Evolutionary conservation across 202 grass and related monocot genomes (phyloP).

Genomic region (Elaeis oleifera): DNA sequence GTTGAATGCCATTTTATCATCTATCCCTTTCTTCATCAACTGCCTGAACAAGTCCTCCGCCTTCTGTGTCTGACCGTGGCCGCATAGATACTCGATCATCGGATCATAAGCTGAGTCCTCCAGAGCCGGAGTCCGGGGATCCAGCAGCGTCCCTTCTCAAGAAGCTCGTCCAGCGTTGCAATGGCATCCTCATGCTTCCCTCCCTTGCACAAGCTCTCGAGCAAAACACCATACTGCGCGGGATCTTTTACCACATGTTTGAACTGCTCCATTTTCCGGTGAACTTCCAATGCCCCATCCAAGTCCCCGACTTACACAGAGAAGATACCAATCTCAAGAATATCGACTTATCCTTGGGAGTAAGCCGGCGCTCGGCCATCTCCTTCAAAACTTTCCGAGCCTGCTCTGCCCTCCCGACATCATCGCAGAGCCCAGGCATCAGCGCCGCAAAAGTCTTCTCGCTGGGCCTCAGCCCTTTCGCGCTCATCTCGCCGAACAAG

Average conservation of each 20-base stretch:
- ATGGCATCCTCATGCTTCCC: constrained; percentile 49
- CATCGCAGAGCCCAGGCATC: constrained; percentile 84
- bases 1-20: constrained; percentile 67
- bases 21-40: constrained; percentile 93
- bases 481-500: constrained; percentile 59
- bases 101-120: constrained; percentile 55
- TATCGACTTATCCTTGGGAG: constrained; percentile 74
- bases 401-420: constrained; percentile 43
- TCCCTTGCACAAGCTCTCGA: constrained; percentile 59
- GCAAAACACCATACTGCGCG: constrained; percentile 61
- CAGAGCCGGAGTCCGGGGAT: constrained; percentile 49
- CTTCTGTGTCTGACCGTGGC: constrained; percentile 58
- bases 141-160: constrained; percentile 58
- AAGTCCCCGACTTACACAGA: constrained; percentile 59
- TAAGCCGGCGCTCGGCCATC: constrained; percentile 62
- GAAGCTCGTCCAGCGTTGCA: constrained; percentile 70
- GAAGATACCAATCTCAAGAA: constrained; percentile 61
- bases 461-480: constrained; percentile 63
- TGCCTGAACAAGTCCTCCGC: constrained; percentile 86
- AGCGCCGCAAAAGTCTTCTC: constrained; percentile 86
- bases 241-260: constrained; percentile 56
- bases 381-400: constrained; percentile 47
- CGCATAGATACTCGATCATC: constrained; percentile 70
- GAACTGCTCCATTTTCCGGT: constrained; percentile 60
- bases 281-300: constrained; percentile 72